Conservation (phyloP, 352 stramenopile species). For the Globisporangium acanthophoron region DNA sequence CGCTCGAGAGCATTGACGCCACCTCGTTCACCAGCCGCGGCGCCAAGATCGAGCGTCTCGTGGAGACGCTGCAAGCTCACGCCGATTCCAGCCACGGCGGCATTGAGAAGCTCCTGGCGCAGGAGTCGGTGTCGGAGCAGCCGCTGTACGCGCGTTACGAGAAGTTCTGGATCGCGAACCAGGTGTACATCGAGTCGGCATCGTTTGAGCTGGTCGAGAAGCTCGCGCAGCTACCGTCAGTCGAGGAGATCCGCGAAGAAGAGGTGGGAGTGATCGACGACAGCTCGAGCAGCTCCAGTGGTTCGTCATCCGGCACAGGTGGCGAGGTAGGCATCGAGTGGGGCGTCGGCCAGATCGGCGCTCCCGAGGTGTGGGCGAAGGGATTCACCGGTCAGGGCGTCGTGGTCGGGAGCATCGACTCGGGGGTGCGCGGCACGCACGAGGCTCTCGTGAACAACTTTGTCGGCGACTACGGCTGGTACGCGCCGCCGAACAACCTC, state of each 20-base stretch:
- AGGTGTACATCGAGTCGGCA: slow-evolving; percentile 20
- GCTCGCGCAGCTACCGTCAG: slow-evolving; percentile 10
- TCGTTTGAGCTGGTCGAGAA: slow-evolving; percentile 19
- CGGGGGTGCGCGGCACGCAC: slow-evolving; percentile 13
- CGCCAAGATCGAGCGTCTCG: slow-evolving; percentile 16
- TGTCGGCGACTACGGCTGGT: slow-evolving; percentile 14
- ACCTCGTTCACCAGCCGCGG: slow-evolving; percentile 8
- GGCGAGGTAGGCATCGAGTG: slow-evolving; percentile 2
- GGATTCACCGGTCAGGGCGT: slow-evolving; percentile 10
- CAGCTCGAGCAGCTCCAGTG: neutral
- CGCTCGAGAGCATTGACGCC: slow-evolving; percentile 13
- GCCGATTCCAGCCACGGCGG: neutral
- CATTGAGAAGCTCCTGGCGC: slow-evolving; percentile 10
- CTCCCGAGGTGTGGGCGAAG: slow-evolving; percentile 8
- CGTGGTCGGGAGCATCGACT: slow-evolving; percentile 16
- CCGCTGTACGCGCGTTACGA: slow-evolving; percentile 14
- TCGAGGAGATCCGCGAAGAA: slow-evolving; percentile 18
- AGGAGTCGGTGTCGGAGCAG: slow-evolving; percentile 6
- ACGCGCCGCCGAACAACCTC: slow-evolving; percentile 6
- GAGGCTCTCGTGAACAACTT: slow-evolving; percentile 8
- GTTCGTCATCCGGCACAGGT: neutral
- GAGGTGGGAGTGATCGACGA: slow-evolving; percentile 1
- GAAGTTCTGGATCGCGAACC: slow-evolving; percentile 27
- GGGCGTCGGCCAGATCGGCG: slow-evolving; percentile 13
- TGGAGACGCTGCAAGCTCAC: slow-evolving; percentile 10